Base-by-base conservation (phyloP, 208 protist species). In the Acanthamoeba healyi region DNA sequence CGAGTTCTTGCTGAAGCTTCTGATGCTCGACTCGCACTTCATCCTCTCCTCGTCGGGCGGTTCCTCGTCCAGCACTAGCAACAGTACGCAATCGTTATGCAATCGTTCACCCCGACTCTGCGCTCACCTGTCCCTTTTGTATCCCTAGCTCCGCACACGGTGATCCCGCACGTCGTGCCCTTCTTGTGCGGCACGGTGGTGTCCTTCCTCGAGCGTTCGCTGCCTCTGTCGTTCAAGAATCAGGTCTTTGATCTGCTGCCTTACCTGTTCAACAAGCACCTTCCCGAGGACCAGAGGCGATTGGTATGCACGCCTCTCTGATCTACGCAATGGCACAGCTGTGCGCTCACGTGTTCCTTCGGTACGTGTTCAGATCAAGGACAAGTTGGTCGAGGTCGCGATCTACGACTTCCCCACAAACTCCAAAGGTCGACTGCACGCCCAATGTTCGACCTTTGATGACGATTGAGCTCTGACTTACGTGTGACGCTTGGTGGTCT, bases 351-450 rank as follows among this genome's bases (percentile, higher is more conserved):
- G n/a, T n/a, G n/a, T n/a, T n/a, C n/a, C 32, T 49, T 49, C 74
- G 17, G 12, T 49, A 15, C 51, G 15, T 0, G 10, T 10, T 15
- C 38, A 94, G 54, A 94, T 95, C n/a, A 94, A 95, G 58, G 91
- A 96, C n/a, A 95, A 92, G 82, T 63, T 96, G 42, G 93, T 92
- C 34, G 94, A 96, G 26, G 94, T 96, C 12, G 84, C 94, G 4
- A 93, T 96, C 34, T 95, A 95, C 63, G 94, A 96, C 46, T 96
- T 96, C 42, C 95, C 95, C 61, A 88, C 94, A 0, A 51, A 82
- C 38, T 96, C 95, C 15, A 95, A 94, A 58, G 95, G 95, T 93
- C n/a, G n/a, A 72, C 6, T 87, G 36, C 19, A 67, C 40, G 19
- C n/a, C n/a, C n/a, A n/a, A n/a, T n/a, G n/a, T n/a, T n/a, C n/a